Evolutionary conservation across 225 moss, liverwort and hornwort genomes (phyloP).

Genomic region (Pseudisothecium myosuroides): DNA sequence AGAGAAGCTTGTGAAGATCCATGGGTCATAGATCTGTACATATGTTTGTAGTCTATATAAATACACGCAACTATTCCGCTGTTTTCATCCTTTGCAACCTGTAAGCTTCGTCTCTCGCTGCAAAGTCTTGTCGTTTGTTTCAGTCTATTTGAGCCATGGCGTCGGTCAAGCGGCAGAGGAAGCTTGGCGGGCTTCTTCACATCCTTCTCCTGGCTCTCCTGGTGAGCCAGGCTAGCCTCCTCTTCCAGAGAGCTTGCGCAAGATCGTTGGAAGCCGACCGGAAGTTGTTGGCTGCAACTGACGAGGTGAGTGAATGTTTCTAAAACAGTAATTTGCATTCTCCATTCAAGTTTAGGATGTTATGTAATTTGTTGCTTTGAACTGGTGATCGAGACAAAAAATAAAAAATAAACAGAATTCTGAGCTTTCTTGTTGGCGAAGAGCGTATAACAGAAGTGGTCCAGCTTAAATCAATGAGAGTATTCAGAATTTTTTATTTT

Average conservation of each 20-base stretch:
- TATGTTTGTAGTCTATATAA: not conserved
- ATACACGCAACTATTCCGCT: not conserved
- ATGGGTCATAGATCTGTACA: not conserved
- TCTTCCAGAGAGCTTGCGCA: not conserved
- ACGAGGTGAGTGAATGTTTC: not conserved
- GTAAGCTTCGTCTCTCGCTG: not conserved
- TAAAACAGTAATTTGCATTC: not conserved
- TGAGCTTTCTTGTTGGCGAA: no score
- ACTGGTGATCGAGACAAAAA: not conserved
- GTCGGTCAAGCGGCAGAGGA: not conserved
- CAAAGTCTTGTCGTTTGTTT: not conserved
- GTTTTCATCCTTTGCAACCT: not conserved
- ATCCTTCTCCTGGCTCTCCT: conserved; percentile 1
- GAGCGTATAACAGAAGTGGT: not conserved
- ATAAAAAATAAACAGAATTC: no score
- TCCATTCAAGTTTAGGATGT: not conserved
- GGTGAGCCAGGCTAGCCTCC: not conserved
- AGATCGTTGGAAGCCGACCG: not conserved
- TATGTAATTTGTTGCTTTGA: not conserved
- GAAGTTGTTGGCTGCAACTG: not conserved
- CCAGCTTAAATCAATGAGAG: not conserved
- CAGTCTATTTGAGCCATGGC: not conserved
- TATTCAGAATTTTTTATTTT: not conserved
- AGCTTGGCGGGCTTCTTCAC: not conserved
- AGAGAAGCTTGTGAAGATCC: conserved; percentile 4